These are phyloP conservation scores for Taiwanofungus camphoratus DNA, from an alignment of 1,284 basidiomycete species.

Conservation along the genomic window DNA sequence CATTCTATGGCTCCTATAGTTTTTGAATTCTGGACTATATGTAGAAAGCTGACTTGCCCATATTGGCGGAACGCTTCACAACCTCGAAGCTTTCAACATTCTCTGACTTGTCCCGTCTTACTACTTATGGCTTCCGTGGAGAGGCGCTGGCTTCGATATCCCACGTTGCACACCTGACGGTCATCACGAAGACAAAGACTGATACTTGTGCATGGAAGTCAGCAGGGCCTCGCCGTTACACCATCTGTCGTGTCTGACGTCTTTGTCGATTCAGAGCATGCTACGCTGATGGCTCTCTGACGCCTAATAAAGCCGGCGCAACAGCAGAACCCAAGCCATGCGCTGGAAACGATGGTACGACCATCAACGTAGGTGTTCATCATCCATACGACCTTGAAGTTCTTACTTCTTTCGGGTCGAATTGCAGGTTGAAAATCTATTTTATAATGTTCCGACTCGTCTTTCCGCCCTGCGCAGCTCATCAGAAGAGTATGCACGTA, in stretches of 20 bases:
- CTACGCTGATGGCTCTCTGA: slow-evolving; percentile 73
- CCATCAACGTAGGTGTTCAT: slow-evolving; percentile 60
- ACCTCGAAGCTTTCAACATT: slow-evolving; percentile 91
- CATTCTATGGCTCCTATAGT: background rate
- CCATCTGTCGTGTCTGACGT: background rate
- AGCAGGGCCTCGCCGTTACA: slow-evolving; percentile 24
- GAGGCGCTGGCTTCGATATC: slow-evolving; percentile 97
- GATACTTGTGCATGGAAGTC: slow-evolving; percentile 90
- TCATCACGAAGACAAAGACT: slow-evolving; percentile 82
- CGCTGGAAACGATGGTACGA: slow-evolving; percentile 94
- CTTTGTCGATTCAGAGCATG: slow-evolving; percentile 49
- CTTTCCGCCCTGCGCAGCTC: slow-evolving; percentile 80
- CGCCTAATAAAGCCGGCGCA: slow-evolving; percentile 63
- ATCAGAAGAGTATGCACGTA: slow-evolving; percentile 90
- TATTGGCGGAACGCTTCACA: slow-evolving; percentile 93
- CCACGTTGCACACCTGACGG: slow-evolving; percentile 86
- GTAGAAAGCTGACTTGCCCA: slow-evolving; percentile 72
- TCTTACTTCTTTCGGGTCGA: slow-evolving; percentile 25
- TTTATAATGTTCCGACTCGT: slow-evolving; percentile 91
- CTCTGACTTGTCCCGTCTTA: slow-evolving; percentile 80
- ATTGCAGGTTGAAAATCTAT: slow-evolving; percentile 81
- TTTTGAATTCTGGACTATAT: slow-evolving; percentile 10
- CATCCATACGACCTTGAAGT: background rate
- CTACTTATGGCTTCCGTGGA: slow-evolving; percentile 95
- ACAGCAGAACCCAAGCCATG: slow-evolving; percentile 78